Evolutionary conservation across 345 rosid genomes (phyloP).

Genomic region (Sisymbrium altissimum): DNA sequence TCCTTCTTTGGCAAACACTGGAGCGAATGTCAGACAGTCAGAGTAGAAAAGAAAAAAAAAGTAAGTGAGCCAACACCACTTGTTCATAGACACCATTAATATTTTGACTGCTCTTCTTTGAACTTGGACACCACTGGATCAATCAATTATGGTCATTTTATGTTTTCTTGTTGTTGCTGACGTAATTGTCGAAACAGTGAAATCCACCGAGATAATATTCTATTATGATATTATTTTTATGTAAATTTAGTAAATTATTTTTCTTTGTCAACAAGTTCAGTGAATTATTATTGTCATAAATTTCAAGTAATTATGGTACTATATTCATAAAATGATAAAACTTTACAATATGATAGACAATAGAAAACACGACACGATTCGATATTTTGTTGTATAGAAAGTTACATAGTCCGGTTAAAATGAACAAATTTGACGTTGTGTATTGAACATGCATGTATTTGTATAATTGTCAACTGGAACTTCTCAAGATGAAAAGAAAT

Average conservation of each 20-base stretch:
- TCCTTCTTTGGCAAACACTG: slow-evolving; percentile 31
- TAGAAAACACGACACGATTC: background rate
- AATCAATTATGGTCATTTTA: slow-evolving; percentile 22
- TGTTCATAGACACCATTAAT: slow-evolving; percentile 8
- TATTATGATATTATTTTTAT: background rate
- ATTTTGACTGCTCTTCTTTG: slow-evolving; percentile 22
- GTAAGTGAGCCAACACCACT: slow-evolving; percentile 30
- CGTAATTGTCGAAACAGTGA: background rate
- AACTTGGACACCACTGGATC: slow-evolving; percentile 28
- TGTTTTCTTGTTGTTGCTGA: slow-evolving; percentile 9
- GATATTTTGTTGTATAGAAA: background rate
- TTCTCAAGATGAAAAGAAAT: background rate
- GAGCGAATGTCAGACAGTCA: slow-evolving; percentile 28
- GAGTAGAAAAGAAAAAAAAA: slow-evolving; percentile 12
- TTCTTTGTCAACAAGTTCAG: background rate
- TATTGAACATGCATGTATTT: background rate
- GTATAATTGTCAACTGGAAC: background rate
- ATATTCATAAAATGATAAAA: background rate
- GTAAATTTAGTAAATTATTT: background rate
- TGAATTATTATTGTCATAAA: background rate
- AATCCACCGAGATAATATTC: background rate
- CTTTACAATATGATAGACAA: background rate
- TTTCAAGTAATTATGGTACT: background rate
- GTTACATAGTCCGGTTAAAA: background rate
- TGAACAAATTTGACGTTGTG: background rate